Conservation (phyloP, 176 grass and related monocot species). For the Cocos nucifera region DNA sequence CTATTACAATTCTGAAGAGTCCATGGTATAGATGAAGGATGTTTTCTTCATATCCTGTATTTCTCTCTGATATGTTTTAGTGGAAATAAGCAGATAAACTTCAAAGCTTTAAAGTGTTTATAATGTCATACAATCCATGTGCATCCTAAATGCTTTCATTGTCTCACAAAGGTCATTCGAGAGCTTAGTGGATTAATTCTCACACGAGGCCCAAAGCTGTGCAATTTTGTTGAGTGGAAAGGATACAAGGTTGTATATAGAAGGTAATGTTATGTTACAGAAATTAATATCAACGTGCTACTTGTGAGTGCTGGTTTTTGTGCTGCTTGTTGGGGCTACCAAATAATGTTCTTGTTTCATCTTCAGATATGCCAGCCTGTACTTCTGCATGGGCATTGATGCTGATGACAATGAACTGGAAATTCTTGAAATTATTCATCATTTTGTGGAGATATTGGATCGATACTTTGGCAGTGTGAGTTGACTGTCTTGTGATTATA, state of each 20-base stretch:
- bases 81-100: neutral
- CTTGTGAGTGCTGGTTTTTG: neutral
- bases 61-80: no score
- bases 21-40: no score
- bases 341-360: neutral
- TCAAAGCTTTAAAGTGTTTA: neutral
- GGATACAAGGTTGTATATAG: slow-evolving; percentile 95
- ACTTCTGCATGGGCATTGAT: slow-evolving; percentile 99
- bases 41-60: no score
- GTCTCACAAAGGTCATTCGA: slow-evolving; percentile 64
- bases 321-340: neutral
- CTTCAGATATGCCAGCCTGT: slow-evolving; percentile 87
- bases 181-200: slow-evolving; percentile 92
- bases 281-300: neutral
- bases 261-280: slow-evolving; percentile 36
- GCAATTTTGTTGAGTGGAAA: slow-evolving; percentile 97
- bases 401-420: slow-evolving; percentile 91
- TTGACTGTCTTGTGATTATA: slow-evolving; percentile 10
- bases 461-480: slow-evolving; percentile 98
- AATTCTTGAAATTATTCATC: slow-evolving; percentile 95
- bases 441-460: slow-evolving; percentile 95
- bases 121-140: slow-evolving; percentile 3
- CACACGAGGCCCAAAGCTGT: slow-evolving; percentile 74
- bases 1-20: no score
- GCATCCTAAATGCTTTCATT: neutral